Conservation (phyloP, 331 rosid genomes). For the Malus hybrid region DNA sequence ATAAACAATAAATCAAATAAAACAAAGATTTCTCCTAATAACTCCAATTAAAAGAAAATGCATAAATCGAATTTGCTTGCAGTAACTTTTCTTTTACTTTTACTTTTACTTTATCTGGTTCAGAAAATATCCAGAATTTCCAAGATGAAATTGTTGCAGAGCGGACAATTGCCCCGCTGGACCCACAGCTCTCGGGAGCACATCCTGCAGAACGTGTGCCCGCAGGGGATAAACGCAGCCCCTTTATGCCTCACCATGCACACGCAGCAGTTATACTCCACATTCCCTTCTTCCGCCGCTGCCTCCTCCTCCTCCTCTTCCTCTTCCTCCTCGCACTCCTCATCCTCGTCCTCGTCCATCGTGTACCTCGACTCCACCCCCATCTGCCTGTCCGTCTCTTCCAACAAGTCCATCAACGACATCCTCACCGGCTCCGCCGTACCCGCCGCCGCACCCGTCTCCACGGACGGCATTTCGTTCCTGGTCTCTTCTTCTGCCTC, state of each 20-base stretch:
- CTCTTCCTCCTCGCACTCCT: neutral
- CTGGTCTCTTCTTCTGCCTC: neutral
- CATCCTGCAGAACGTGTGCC: slow-evolving; percentile 76
- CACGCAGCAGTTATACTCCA: slow-evolving; percentile 61
- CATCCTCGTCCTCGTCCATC: slow-evolving; percentile 41
- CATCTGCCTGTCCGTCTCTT: slow-evolving; percentile 74
- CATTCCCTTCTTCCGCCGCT: slow-evolving; percentile 6
- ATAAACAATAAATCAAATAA: neutral
- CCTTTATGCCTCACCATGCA: slow-evolving; percentile 94
- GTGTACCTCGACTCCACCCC: slow-evolving; percentile 58
- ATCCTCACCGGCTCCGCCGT: slow-evolving; percentile 39
- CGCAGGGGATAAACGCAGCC: slow-evolving; percentile 64
- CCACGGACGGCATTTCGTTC: slow-evolving; percentile 3
- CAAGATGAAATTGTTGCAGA: slow-evolving; percentile 65
- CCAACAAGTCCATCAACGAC: slow-evolving; percentile 89
- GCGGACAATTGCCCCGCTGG: slow-evolving; percentile 75
- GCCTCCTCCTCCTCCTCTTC: slow-evolving; percentile 18
- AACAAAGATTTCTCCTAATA: neutral
- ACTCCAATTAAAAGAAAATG: neutral
- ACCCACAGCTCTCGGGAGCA: slow-evolving; percentile 85
- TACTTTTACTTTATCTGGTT: neutral
- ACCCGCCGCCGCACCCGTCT: neutral
- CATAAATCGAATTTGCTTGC: neutral
- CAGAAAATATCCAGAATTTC: slow-evolving; percentile 86
- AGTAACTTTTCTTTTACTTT: neutral